Base-by-base conservation (phyloP, 2,329 filamentous ascomycete species). In the Apiospora aurea region DNA sequence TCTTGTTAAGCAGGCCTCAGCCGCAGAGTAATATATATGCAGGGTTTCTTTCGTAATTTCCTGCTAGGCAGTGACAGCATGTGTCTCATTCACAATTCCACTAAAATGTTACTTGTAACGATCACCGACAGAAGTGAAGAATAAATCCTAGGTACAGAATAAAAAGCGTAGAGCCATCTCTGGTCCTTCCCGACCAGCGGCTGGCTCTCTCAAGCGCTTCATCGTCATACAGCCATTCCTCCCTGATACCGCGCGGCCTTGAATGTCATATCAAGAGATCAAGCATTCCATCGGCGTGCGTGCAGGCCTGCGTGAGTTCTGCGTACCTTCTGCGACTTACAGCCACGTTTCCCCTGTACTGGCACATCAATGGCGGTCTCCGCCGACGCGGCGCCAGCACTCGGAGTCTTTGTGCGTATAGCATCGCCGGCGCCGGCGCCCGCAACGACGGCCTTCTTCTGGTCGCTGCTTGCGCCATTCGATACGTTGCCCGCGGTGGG, bases 61-160 rank as follows among this genome's bases (percentile, higher is more conserved):
- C 41, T 38, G 57, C 18, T 2, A 29, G 1, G 34, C 4, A 14
- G 21, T 14, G 4, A 18, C 34, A 64, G 34, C 7, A 61, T 64
- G 18, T 64, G 57, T 41, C 57, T 11, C 41, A 64, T 64, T 64
- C 57, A 64, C 57, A 64, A n/a, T 64, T 41, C 57, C 41, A 41
- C 57, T 41, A 1, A 64, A n/a, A 41, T 34, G 18, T 14, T 14
- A 18, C 14, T 6, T 64, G 34, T 41, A 64, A 64, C 29, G 13
- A 41, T n/a, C 57, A 13, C 34, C 29, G 14, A 41, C 57, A n/a
- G 57, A 64, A 41, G 29, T 64, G 34, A 64, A 64, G 41, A 43
- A 43, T 10, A 43, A 14, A 7, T 43, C 41, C 8, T 43, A 43
- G 8, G 3, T 43, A 43, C 41, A 43, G 41, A 43, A 43, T 6